Evolutionary conservation across 2,329 filamentous ascomycete genomes (phyloP).

Genomic region (Fusarium haematococcum): DNA sequence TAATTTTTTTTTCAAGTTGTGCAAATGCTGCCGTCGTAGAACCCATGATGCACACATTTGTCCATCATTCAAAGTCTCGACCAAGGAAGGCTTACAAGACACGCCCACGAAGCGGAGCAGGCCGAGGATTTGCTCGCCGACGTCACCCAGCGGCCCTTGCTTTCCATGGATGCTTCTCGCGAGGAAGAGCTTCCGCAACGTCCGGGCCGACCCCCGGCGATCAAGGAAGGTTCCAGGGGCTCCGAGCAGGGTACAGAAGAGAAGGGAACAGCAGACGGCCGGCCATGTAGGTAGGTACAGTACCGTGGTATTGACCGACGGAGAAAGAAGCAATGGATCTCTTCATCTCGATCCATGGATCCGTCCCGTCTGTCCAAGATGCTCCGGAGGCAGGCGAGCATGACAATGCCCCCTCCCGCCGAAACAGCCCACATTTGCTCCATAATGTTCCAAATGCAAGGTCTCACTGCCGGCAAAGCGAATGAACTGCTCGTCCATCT

Average conservation of each 20-base stretch:
- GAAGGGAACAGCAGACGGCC: neutral
- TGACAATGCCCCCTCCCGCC: slow-evolving; percentile 30
- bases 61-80: neutral
- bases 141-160: slow-evolving; percentile 29
- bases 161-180: neutral
- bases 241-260: neutral
- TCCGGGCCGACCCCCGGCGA: slow-evolving; percentile 31
- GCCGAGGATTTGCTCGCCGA: slow-evolving; percentile 22
- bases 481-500: slow-evolving; percentile 21
- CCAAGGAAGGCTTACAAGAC: neutral
- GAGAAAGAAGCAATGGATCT: neutral
- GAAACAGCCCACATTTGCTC: slow-evolving; percentile 35
- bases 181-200: slow-evolving; percentile 20
- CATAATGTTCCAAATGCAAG: slow-evolving; percentile 17
- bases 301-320: neutral
- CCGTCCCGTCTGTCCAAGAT: neutral
- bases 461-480: slow-evolving; percentile 36
- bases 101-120: slow-evolving; percentile 14
- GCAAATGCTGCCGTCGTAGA: slow-evolving; percentile 26
- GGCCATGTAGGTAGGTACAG: slow-evolving; percentile 24
- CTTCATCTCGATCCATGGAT: slow-evolving; percentile 4
- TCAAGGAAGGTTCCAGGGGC: slow-evolving; percentile 26
- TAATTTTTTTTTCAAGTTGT: slow-evolving; percentile 12
- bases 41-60: slow-evolving; percentile 21
- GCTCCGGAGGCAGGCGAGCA: slow-evolving; percentile 14